A percentile compares a stretch with the other conserved stretches of the same genome.
Evolutionary conservation across 83 land plant species (phyloP).

Genomic region (Diphasiastrum complanatum): DNA sequence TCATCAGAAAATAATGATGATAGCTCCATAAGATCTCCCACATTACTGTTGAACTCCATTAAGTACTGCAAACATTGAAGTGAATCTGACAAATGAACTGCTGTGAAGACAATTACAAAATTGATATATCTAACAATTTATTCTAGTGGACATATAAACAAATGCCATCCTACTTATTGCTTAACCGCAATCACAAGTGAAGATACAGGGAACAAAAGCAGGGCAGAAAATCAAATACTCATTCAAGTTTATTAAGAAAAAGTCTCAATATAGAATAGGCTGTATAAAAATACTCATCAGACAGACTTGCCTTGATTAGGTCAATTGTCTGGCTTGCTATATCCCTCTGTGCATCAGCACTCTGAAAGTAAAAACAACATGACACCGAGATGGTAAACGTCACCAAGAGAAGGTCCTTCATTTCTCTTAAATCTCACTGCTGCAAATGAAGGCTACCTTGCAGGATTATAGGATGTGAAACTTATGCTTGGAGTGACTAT

Average conservation of each 20-base stretch:
- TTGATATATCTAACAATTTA: too few relatives aligned
- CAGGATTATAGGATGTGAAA: too few relatives aligned
- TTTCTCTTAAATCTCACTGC: too few relatives aligned
- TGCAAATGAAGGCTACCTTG: too few relatives aligned
- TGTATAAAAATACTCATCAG: background rate
- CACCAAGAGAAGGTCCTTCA: too few relatives aligned
- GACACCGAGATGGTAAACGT: too few relatives aligned
- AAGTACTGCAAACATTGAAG: conserved; percentile 52
- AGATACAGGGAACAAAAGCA: too few relatives aligned
- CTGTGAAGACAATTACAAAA: background rate
- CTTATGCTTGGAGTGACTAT: too few relatives aligned
- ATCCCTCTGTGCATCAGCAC: conserved; percentile 97
- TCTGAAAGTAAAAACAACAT: conserved; percentile 42
- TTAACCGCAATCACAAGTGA: too few relatives aligned
- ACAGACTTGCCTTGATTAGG: conserved; percentile 64
- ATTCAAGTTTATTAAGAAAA: background rate
- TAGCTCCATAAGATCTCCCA: conserved; percentile 96
- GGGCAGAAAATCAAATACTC: background rate
- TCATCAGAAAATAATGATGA: conserved; percentile 97
- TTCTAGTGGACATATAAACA: too few relatives aligned
- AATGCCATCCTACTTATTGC: too few relatives aligned
- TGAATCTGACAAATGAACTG: background rate
- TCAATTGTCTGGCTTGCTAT: conserved; percentile 97
- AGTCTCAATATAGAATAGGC: background rate
- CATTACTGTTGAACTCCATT: conserved; percentile 98